Conservation (phyloP, 108 stramenopile genomes). For the Pseudonitzschia multistriata region DNA sequence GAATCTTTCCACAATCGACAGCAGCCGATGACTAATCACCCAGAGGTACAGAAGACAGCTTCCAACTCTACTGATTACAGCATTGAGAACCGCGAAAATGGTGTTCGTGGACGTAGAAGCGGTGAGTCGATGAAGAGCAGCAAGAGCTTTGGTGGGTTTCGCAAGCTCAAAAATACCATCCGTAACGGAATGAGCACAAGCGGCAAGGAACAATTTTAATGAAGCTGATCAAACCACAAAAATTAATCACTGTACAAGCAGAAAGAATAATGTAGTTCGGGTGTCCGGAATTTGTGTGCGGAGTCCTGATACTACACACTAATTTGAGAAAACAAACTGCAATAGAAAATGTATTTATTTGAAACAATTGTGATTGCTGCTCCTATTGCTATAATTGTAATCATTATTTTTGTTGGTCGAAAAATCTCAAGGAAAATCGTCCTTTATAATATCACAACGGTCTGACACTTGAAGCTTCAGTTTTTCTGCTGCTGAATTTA, state of each 20-base stretch:
- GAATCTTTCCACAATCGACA: not conserved
- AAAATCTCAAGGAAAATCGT: too few relatives aligned
- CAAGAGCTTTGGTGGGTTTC: constrained; percentile 18
- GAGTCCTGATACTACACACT: too few relatives aligned
- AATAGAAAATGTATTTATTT: too few relatives aligned
- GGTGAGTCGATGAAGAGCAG: not conserved
- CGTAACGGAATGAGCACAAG: not conserved
- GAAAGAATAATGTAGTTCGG: not conserved
- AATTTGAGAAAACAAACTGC: too few relatives aligned
- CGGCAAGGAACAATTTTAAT: not conserved
- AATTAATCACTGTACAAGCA: not conserved
- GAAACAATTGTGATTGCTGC: too few relatives aligned
- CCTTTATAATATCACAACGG: too few relatives aligned
- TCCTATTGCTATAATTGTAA: too few relatives aligned
- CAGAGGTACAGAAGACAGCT: not conserved
- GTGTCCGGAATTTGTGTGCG: too few relatives aligned
- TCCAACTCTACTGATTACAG: constrained; percentile 12
- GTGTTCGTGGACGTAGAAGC: constrained; percentile 16
- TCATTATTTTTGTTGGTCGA: too few relatives aligned
- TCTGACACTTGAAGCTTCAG: too few relatives aligned
- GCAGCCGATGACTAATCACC: constrained; percentile 4
- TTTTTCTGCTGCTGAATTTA: too few relatives aligned
- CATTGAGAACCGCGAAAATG: constrained; percentile 31
- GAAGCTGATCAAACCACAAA: not conserved
- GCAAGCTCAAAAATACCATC: constrained; percentile 9